Evolutionary conservation across 441 rosid genomes (phyloP).

Genomic region (Euphorbia corollata): DNA sequence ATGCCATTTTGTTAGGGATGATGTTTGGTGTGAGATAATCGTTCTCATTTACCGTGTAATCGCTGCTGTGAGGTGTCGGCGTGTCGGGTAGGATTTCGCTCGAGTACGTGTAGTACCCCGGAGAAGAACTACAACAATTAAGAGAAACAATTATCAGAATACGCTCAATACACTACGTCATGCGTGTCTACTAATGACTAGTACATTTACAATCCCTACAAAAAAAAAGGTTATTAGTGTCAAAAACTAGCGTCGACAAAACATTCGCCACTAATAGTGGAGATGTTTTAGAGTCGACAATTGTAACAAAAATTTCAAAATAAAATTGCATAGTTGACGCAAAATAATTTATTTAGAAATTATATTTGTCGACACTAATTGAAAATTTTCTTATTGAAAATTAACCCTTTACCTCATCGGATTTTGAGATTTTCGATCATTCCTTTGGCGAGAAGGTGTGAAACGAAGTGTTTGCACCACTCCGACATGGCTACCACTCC

Average conservation of each 20-base stretch:
- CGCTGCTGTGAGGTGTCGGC: constrained; percentile 64
- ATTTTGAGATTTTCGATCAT: constrained; percentile 22
- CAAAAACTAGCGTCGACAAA: too few species aligned
- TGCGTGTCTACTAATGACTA: too few species aligned
- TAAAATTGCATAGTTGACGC: too few species aligned
- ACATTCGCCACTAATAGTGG: too few species aligned
- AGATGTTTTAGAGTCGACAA: too few species aligned
- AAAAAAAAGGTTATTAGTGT: too few species aligned
- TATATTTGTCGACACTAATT: too few species aligned
- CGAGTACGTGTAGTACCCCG: constrained; percentile 36
- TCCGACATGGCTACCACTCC: constrained; percentile 40
- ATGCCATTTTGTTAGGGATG: background rate
- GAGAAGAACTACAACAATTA: constrained; percentile 35
- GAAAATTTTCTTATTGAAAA: background rate
- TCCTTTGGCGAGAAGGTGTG: constrained; percentile 40
- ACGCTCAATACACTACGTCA: too few species aligned
- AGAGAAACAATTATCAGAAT: background rate
- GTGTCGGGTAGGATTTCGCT: constrained; percentile 40
- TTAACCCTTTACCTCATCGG: constrained; percentile 35
- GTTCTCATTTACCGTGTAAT: constrained; percentile 58
- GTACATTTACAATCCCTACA: background rate
- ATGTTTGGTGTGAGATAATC: constrained; percentile 46
- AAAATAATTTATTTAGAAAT: too few species aligned
- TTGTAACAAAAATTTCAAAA: too few species aligned
- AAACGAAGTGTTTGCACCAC: constrained; percentile 35